Evolutionary conservation across 2,329 filamentous ascomycete genomes (phyloP).

Genomic region (Ophiognomonia clavigignenti-juglandacearum): DNA sequence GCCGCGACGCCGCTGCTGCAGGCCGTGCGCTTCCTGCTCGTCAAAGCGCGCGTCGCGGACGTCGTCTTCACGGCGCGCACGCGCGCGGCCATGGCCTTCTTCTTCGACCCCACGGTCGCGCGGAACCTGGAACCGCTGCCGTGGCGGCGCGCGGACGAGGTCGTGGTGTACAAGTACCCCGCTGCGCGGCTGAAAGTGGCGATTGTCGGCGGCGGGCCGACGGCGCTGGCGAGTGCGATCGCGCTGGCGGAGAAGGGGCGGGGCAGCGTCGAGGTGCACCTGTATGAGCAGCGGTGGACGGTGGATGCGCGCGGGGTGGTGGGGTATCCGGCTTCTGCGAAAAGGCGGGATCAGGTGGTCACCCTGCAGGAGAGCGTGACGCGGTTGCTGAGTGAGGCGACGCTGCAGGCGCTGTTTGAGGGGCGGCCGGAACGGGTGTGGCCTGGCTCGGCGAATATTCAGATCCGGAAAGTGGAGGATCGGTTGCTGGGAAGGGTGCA

Average conservation of each 20-base stretch:
- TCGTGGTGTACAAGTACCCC: constrained; percentile 23
- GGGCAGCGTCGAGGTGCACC: constrained; percentile 28
- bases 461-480: constrained; percentile 34
- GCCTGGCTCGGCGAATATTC: constrained; percentile 32
- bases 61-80: constrained; percentile 21
- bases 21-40: constrained; percentile 29
- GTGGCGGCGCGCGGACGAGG: constrained; percentile 18
- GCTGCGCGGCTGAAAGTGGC: constrained; percentile 14
- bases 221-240: constrained; percentile 28
- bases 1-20: constrained; percentile 26
- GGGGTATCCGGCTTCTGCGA: constrained; percentile 26
- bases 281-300: constrained; percentile 31
- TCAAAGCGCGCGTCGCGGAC: constrained; percentile 24
- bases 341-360: constrained; percentile 30
- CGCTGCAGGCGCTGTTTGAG: constrained; percentile 26
- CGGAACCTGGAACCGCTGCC: constrained; percentile 20
- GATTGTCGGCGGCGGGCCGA: constrained; percentile 20
- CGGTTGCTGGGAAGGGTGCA: constrained; percentile 30
- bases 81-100: constrained; percentile 28
- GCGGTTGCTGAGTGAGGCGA: constrained; percentile 22
- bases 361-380: constrained; percentile 31
- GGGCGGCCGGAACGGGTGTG: constrained; percentile 30
- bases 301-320: constrained; percentile 17
- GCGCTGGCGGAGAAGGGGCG: constrained; percentile 28
- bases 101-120: constrained; percentile 29